Base-by-base conservation (phyloP, 208 protist species). In the Wallacemonas collosoma region DNA sequence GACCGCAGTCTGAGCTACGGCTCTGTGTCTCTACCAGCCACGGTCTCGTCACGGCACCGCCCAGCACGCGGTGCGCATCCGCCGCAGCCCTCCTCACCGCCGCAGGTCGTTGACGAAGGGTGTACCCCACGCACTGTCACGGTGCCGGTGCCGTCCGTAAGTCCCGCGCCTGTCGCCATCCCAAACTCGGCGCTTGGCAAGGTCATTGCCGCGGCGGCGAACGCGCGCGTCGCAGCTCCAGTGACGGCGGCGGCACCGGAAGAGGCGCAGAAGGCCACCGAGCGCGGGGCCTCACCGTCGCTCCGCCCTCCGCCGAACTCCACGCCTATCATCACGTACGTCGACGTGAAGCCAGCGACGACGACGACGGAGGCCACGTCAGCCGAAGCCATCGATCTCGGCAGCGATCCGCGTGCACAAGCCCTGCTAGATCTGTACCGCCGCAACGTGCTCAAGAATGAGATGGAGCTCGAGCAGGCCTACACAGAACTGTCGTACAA, bases 401-500 rank as follows among this genome's bases (percentile, higher is more conserved):
- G 38, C 6, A 69, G 38, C 38, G 64, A 55, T n/a, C 64, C 64
- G 8, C 64, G 50, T n/a, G 64, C 64, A 8, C 51, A 41, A 38
- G 45, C 64, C 11, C 47, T 69, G 48, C 64, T 69, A 44, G 50
- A 69, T n/a, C 60, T 65, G 14, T 65, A 65, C n/a, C 60, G 60
- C 38, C 60, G 60, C 43, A 65, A 65, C 43, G 60, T 65, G 12
- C 43, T 65, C 11, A 45, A 48, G 40, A 65, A 65, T 39, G 64
- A 69, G 64, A 41, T 58, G 64, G 64, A 69, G 64, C 67, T 77
- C 38, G 79, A 75, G 71, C 14, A 72, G 50, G 75, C 72, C 41
- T 80, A 75, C 68, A 80, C 71, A 68, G 79, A 80, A 72, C 62
- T 75, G 66, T 76, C 72, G 17, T 77, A 53, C 51, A 40, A 65